Evolutionary conservation across 2,329 filamentous ascomycete species (phyloP).

Genomic region (Cladophialophora yegresii): DNA sequence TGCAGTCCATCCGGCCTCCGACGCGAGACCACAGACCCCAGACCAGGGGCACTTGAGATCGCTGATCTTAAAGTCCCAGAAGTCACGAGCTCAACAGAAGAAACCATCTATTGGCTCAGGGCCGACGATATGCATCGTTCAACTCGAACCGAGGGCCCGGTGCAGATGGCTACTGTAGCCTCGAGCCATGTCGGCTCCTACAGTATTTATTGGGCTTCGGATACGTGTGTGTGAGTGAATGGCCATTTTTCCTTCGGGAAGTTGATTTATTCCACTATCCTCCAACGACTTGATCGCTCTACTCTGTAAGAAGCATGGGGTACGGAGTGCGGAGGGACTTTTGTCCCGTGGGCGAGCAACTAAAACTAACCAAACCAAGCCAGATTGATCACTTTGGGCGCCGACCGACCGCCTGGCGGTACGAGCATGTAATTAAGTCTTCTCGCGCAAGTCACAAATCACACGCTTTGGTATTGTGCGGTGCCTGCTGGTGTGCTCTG

Average conservation of each 20-base stretch:
- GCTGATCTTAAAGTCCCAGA: neutral
- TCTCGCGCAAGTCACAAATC: neutral
- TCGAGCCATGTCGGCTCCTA: neutral
- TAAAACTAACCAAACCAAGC: no score
- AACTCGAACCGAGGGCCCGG: neutral
- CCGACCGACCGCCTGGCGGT: no score
- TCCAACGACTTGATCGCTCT: no score
- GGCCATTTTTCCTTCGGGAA: no score
- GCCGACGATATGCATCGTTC: neutral
- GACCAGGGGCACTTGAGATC: no score
- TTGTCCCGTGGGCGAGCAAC: no score
- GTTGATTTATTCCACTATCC: neutral
- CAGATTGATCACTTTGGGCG: no score
- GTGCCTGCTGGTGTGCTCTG: neutral
- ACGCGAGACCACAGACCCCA: neutral
- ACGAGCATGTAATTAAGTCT: no score
- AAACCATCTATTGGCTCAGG: neutral
- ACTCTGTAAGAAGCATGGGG: no score
- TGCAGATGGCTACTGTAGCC: neutral
- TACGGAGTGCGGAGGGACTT: no score
- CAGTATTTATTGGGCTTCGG: neutral
- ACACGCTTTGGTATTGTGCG: neutral
- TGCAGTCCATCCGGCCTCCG: neutral
- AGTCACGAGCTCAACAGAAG: neutral
- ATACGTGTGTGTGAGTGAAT: neutral